Base-by-base conservation (phyloP, 2,329 filamentous ascomycete species). In the Cercospora zeae-maydis region DNA sequence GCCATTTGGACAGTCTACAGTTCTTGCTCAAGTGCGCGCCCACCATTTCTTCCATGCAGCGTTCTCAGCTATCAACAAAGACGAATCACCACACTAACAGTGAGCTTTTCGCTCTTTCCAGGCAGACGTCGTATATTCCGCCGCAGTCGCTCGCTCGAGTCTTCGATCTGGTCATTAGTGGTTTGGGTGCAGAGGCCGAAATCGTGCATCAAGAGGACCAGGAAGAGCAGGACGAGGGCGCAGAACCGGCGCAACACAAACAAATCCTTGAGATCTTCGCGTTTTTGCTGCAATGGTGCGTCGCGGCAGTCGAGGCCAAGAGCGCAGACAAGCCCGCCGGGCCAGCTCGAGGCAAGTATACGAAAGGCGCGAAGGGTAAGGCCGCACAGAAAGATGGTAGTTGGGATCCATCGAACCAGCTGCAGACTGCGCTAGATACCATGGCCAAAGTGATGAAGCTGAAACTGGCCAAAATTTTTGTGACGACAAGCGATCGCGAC, bases 361-460 rank as follows among this genome's bases (percentile, higher is more conserved):
- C 88, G 59, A 93, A 90, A 73, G 86, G 85, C 60, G 80, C 88
- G 64, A 96, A 93, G 77, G 79, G 86, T n/a, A 86, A 89, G 63
- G 79, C 74, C n/a, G 69, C 70, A 13, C 72, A 70, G 69, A 93
- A 90, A 74, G 91, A 96, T 66, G 88, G 86, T 56, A 84, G 79
- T 59, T 98, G 93, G 93, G 95, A 99, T 77, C 93, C 93, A 63
- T 89, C 91, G 2, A 80, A 86, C 1, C 95, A 99, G 76, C 82
- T 99, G 27, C 92, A 97, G 76, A 87, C 86, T 10, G 92, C 93
- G 1, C 84, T 99, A 65, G 93, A 97, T 72, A 88, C 88, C 31
- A 98, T 99, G 92, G 93, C 91, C 80, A 97, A 96, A 76, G 92
- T 96, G 54, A 83, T 99, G 77, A 96, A 92, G 77, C 80, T 97